Evolutionary conservation across 305 asterid species (phyloP), one percentile per base, ranked within the genome.

Genomic region (Ajuga reptans): DNA sequence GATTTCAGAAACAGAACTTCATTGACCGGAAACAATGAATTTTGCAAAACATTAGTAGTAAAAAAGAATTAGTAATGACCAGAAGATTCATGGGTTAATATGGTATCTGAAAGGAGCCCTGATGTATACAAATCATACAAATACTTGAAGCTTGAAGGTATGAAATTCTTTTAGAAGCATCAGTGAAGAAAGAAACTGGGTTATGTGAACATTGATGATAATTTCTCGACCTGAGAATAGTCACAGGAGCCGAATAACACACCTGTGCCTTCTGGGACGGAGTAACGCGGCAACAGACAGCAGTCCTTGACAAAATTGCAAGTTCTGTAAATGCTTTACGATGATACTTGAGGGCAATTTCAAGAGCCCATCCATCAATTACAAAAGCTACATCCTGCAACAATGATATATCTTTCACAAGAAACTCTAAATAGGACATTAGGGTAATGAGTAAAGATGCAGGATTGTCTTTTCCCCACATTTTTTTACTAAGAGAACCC

Each of bases 211-310:
- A 61, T 15, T 56, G 57, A n/a, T 9, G 17, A 27, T 43, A 58
- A n/a, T 24, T 36, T 24, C 29, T 63, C 56, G 53, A 57, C 56
- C 66, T 18, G 11, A 73, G 36, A 63, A 36, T 36, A 51, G 72
- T 37, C 43, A 63, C 11, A 39, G 14, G 51, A 74, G 21, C 45
- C 21, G 45, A 54, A 29, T 66, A 69, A 46, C 77, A 70, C 53
- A 92, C 97, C 98, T 92, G 98, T 45, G 98, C 97, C 83, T 92
- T 92, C 79, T 92, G 98, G 54, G 98, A 90, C 67, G 98, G 98
- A 74, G 98, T 92, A 67, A 90, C 97, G 71, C 98, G 98, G 64
- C 97, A 92, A 73, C 98, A 92, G 52, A 92, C 85, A 42, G 98
- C 98, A 51, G 98, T 92, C 78, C 91, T 88, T 21, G 98, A 84